Conservation (phyloP, 768 basidiomycete species). For the Stropharia rugosoannulata region DNA sequence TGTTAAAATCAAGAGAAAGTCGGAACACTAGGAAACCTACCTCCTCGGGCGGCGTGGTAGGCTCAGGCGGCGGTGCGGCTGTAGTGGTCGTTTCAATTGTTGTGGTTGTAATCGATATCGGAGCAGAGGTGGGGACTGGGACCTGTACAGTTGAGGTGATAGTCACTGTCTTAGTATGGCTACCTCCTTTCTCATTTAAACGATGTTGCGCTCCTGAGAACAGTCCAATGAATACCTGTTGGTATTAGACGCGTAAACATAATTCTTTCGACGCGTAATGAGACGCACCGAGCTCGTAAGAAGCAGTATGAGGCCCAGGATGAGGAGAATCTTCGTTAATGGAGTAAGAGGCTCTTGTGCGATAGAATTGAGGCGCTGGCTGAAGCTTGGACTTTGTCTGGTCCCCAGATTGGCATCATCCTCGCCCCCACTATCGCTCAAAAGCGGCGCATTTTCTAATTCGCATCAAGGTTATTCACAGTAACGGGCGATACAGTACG, state of each 20-base stretch:
- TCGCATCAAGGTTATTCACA: not conserved
- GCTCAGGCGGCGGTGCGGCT: slow-evolving; percentile 45
- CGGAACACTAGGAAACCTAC: slow-evolving; percentile 25
- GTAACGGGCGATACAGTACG: not conserved
- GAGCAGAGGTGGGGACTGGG: slow-evolving; percentile 28
- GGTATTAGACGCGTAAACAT: slow-evolving; percentile 9
- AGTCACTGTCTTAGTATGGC: slow-evolving; percentile 35
- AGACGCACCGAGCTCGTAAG: slow-evolving; percentile 64
- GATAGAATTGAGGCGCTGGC: slow-evolving; percentile 51
- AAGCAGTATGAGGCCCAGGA: slow-evolving; percentile 73
- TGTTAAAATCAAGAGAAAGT: not conserved
- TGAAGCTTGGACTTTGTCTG: slow-evolving; percentile 27
- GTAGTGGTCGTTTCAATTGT: slow-evolving; percentile 32
- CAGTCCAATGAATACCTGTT: slow-evolving; percentile 83
- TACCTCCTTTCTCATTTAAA: slow-evolving; percentile 41
- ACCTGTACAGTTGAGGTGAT: slow-evolving; percentile 39
- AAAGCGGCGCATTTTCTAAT: slow-evolving; percentile 65
- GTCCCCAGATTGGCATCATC: slow-evolving; percentile 16
- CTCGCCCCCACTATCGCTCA: slow-evolving; percentile 48
- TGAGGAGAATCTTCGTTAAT: slow-evolving; percentile 79
- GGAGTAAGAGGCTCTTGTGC: slow-evolving; percentile 80
- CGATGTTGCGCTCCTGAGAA: slow-evolving; percentile 89
- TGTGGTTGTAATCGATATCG: slow-evolving; percentile 26
- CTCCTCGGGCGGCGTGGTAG: slow-evolving; percentile 53
- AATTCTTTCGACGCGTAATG: not conserved